Evolutionary conservation across 768 basidiomycete species (phyloP), one percentile per base, ranked within the genome.

Genomic region (Strobilomyces confusus): DNA sequence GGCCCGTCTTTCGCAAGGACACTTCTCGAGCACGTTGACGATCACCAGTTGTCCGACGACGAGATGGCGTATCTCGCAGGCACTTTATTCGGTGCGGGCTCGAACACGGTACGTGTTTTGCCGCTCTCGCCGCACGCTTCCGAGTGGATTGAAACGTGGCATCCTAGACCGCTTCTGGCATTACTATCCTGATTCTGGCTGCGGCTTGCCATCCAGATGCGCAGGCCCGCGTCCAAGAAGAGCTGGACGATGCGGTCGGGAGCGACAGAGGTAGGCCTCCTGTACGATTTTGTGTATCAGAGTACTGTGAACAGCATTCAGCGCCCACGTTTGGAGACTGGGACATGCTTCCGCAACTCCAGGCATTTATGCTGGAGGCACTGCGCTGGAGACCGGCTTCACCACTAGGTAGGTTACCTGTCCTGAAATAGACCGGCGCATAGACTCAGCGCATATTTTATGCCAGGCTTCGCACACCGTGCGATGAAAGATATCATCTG

Each of bases 1-100:
- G 48, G 44, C 1, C 37, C 58, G 15, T 69, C 78, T 3, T 83
- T 86, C 52, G 79, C 73, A 5, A 77, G 73, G 63, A 77, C 77
- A 44, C 73, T 84, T 23, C 60, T 84, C 15, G 79, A 82, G 55
- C 70, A 74, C 4, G 73, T 76, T 52, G 47, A 62, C 2, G 75
- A 78, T 49, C 74, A 80, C 26, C 72, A 69, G 11, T 71, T 84
- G 3, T 73, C 79, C 4, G 72, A 74, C 40, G 71, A 79, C 48
- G 82, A 85, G 56, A 75, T 77, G 13, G 76, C 82, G 1, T 86
- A 81, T 63, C 73, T 85, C 8, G 79, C 78, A 1, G 84, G 83
- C 0, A 73, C 72, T 32, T 74, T 84, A 65, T 85, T 82, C 55
- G 79, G 77, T 17, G 84, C 82, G 20, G 84, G 81, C 1, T 75